Evolutionary conservation across 148 eudicot species (phyloP), one percentile per base, ranked within the genome.

Genomic region (Vaccinium darrowii): DNA sequence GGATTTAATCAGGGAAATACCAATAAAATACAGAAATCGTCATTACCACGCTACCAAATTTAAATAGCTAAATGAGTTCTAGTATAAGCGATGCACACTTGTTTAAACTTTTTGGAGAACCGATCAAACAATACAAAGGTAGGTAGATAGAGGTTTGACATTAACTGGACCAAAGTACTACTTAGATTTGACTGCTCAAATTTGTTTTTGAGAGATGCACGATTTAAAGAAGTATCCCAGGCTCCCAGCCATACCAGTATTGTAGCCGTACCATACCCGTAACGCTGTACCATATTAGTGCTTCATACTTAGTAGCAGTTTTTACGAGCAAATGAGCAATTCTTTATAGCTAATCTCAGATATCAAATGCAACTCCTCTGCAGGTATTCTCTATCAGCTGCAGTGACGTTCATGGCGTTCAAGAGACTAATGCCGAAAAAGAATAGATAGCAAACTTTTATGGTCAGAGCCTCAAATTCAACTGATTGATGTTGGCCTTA

Each of bases 371-470:
- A 76, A 49, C 25, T 62, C 19, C 8, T 83, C 78, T 74, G 76
- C 91, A 94, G 95, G 98, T 94, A 94, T 88, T 90, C 98, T 84
- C 89, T 94, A 15, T 94, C 95, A 74, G 94, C 92, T 85, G 93
- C 94, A 54, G 95, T 94, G 77, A 92, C 98, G 49, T 92, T 86
- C 84, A 94, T 94, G 98, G 98, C 98, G 36, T 92, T 86, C 84
- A 92, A 93, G 92, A 90, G 98, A 87, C 83, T 94, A 60, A 88
- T 87, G 84, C 88, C 92, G 3, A 90, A 86, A 81, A 92, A 53
- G 83, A 87, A 33, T 60, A 88, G 93, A 88, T 91, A 92, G 88
- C 81, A 54, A 51, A 58, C 21, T 30, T 84, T 47, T 43, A 27
- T 14, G 71, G 71, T 30, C 71, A 65, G 71, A 65, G 33, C 23